A percentile compares a stretch with the other conserved stretches of the same genome.
Evolutionary conservation across 2,329 filamentous ascomycete species (phyloP).

Genomic region (Fusarium sp.): DNA sequence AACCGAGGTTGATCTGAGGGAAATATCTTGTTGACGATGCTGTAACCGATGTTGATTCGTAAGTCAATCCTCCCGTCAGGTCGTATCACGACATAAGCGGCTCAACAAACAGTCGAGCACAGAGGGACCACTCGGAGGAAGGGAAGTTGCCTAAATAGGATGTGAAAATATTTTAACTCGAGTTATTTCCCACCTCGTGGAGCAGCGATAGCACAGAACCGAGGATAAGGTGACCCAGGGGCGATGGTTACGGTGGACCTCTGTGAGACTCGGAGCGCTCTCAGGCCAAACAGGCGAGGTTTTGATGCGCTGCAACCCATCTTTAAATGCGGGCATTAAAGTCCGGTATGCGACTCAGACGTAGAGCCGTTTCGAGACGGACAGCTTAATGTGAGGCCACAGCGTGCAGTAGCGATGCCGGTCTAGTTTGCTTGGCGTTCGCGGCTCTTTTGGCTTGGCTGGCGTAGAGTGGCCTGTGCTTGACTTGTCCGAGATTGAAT

Average conservation of each 20-base stretch:
- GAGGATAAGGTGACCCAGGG: slow-evolving; percentile 38
- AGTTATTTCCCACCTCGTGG: slow-evolving; percentile 8
- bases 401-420: slow-evolving; percentile 23
- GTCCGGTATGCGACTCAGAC: slow-evolving; percentile 26
- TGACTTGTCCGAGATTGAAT: slow-evolving; percentile 15
- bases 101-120: slow-evolving; percentile 11
- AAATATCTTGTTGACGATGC: neutral
- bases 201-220: slow-evolving; percentile 20
- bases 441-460: slow-evolving; percentile 43
- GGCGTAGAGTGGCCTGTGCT: slow-evolving; percentile 29
- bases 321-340: slow-evolving; percentile 32
- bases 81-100: slow-evolving; percentile 18
- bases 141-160: slow-evolving; percentile 36
- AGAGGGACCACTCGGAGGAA: slow-evolving; percentile 33
- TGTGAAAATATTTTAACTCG: slow-evolving; percentile 8
- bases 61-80: slow-evolving; percentile 8
- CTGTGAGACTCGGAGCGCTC: neutral
- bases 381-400: slow-evolving; percentile 17
- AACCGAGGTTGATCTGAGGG: slow-evolving; percentile 34
- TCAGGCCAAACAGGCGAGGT: neutral
- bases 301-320: slow-evolving; percentile 14
- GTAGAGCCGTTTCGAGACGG: slow-evolving; percentile 19
- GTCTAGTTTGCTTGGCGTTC: slow-evolving; percentile 23
- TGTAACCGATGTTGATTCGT: slow-evolving; percentile 6
- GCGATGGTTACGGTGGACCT: slow-evolving; percentile 17